Base-by-base conservation (phyloP, 306 rosid species). In the Albizia julibrissin region DNA sequence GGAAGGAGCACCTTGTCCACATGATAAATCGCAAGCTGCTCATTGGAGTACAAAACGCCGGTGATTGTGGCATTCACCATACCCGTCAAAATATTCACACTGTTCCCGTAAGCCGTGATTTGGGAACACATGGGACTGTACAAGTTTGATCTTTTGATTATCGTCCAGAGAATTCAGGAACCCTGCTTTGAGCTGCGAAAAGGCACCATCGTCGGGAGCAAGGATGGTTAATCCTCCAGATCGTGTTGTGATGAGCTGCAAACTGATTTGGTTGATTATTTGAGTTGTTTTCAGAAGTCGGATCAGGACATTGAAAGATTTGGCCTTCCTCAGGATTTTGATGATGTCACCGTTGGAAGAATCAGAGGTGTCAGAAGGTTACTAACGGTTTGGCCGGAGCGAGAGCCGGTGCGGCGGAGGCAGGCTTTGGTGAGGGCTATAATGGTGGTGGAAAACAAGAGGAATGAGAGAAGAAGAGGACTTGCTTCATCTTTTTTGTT, bases 21-120 rank as follows among this genome's bases (percentile, higher is more conserved):
- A 29, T 29, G 31, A 29, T 29, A 29, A 29, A 29, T 29, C 31
- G 31, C 94, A n/a, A n/a, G 77, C 44, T 88, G 89, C 19, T 75
- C 73, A 80, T 91, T 93, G 0, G 90, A 66, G 56, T 88, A 92
- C 0, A 92, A 80, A 0, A 89, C 84, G 2, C 91, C 92, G 0
- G 87, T 76, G 52, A 91, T 33, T 0, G 91, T 69, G 7, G 94
- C 87, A 65, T 91, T 89, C 5, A 89, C 93, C 0, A 92, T 77
- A 10, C 94, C 97, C 5, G 94, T 90, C 3, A 90, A 86, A 14
- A 92, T 82, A 69, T 86, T 89, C 5, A 89, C 94, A 13, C 84
- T 81, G 79, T 73, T 86, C 14, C 94, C 91, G 13, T 85, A 70
- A 1, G 90, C 87, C 21, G 44, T 47, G 72, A 40, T 49, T 78